A percentile compares a stretch with the other conserved stretches of the same genome.
phyloP scores from a whole-genome alignment of 495 filamentous ascomycete genomes.

The Pseudotulostoma volvatum region DNA sequence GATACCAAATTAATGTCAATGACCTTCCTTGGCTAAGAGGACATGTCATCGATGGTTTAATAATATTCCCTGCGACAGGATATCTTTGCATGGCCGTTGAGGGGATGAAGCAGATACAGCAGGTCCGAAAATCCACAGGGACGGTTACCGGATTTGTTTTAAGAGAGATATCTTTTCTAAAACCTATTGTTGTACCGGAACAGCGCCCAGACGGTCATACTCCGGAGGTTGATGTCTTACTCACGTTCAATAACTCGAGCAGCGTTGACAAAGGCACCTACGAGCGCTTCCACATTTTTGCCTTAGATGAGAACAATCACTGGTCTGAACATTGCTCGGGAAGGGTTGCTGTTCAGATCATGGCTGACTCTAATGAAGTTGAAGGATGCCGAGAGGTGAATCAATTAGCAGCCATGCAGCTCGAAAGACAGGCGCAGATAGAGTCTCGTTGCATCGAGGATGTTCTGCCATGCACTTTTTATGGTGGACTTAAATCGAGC shows the following conservation, averaged over 20 bases:
- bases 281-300: neutral
- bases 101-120: constrained; percentile 16
- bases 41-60: constrained; percentile 11
- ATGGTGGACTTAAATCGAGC: neutral
- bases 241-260: neutral
- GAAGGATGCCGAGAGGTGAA: too few relatives aligned
- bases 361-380: too few relatives aligned
- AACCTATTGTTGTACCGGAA: constrained; percentile 1
- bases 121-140: too few relatives aligned
- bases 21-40: constrained; percentile 20
- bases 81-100: constrained; percentile 34
- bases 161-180: neutral
- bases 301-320: neutral
- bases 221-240: neutral
- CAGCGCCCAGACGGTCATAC: too few relatives aligned
- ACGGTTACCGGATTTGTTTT: too few relatives aligned
- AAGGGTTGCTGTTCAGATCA: neutral
- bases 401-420: too few relatives aligned
- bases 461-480: neutral
- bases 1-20: constrained; percentile 15
- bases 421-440: too few relatives aligned
- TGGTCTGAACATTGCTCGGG: neutral
- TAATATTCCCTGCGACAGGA: constrained; percentile 23
- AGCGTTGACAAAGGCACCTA: neutral
- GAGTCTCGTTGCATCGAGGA: neutral